These are phyloP conservation scores for Fagopyrum tataricum DNA, from an alignment of 148 eudicot species.

Conservation along the genomic window DNA sequence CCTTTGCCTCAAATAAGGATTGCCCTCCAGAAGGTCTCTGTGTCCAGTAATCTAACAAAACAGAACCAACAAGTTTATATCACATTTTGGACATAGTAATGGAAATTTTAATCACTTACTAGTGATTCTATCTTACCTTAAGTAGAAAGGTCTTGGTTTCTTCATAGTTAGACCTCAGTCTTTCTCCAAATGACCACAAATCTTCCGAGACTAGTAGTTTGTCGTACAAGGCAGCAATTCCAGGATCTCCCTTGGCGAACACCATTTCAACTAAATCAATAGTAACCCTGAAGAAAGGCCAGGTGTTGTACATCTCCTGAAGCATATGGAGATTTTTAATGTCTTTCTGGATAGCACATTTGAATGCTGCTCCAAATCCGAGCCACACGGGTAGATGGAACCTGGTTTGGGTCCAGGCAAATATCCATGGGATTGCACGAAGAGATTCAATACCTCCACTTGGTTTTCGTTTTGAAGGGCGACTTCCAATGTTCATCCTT, in stretches of 20 bases:
- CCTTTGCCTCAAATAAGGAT: conserved; percentile 85
- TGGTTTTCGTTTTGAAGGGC: conserved; percentile 94
- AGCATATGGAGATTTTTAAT: conserved; percentile 63
- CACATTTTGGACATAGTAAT: no score
- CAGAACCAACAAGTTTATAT: no score
- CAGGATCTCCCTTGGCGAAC: conserved; percentile 97
- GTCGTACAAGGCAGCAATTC: conserved; percentile 82
- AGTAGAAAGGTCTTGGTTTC: conserved; percentile 71
- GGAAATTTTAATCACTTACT: background rate
- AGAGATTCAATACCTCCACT: conserved; percentile 98
- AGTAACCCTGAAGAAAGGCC: conserved; percentile 99
- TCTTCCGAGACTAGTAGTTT: conserved; percentile 86
- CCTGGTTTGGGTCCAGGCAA: conserved; percentile 98
- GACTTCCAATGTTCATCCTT: conserved; percentile 96
- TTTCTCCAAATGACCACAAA: conserved; percentile 75
- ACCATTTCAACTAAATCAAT: conserved; percentile 96
- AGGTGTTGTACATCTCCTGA: conserved; percentile 82
- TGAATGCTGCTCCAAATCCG: conserved; percentile 89
- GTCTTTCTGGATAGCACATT: conserved; percentile 54
- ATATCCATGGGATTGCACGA: conserved; percentile 98
- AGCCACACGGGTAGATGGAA: conserved; percentile 99
- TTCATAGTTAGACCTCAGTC: conserved; percentile 59
- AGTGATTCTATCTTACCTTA: conserved; percentile 36
- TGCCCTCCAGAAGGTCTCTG: conserved; percentile 77
- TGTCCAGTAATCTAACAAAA: conserved; percentile 80